Evolutionary conservation across 2,329 filamentous ascomycete species (phyloP), one percentile per base, ranked within the genome.

Genomic region (Didymella segeticola): DNA sequence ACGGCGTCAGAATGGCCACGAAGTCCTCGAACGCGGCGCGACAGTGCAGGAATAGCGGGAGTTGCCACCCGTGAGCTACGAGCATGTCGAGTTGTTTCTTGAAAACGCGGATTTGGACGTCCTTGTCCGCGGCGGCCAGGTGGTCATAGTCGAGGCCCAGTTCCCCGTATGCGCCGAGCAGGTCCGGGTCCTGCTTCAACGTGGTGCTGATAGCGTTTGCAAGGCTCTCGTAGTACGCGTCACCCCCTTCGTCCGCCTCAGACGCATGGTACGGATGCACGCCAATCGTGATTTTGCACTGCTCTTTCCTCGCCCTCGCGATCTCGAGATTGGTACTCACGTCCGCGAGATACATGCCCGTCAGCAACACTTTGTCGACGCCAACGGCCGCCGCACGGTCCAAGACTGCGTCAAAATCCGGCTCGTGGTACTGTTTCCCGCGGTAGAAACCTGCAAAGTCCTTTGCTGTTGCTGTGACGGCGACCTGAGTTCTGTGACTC

Each of bases 401-500:
- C 27, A 82, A 71, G 0, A 76, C 77, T 1, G 73, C 67, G 1
- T 64, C 56, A 48, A 82, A 78, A 54, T 82, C 80, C 1, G 77
- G 66, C 3, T 72, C 66, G 42, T 82, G 80, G 43, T 80, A 79
- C 52, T 80, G 73, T 54, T 82, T 82, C 54, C 73, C 74, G 6
- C 80, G 77, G 54, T 83, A 83, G 49, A 79, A 72, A 12, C 80
- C 81, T n/a, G 77, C 74, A 49, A 82, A 82, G 53, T 83, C 78
- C 8, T 64, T 61, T 15, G 69, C 67, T 14, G 69, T 72, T 36
- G 68, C 67, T 26, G 71, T 73, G 4, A 71, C 65, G 37, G 70
- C 70, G 48, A 73, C 66, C 70, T 72, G 46, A 47, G 43, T 42
- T 31, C 22, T 9, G n/a, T 29, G 33, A 42, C 42, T 56, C 47